Conservation (phyloP, 345 rosid genomes). For the Corchorus olitorius region DNA sequence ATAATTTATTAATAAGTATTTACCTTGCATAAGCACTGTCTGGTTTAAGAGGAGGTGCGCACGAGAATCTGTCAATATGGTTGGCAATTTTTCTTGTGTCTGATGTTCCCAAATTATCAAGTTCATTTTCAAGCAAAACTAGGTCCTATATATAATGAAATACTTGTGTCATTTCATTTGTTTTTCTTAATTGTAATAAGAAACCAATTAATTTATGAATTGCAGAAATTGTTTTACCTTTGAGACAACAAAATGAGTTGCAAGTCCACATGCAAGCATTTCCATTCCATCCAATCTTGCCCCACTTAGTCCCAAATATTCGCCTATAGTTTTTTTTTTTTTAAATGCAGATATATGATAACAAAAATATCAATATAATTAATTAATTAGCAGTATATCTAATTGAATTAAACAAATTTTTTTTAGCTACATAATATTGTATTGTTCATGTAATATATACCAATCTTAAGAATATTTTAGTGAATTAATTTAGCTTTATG, state of each 20-base stretch:
- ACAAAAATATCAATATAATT: background rate
- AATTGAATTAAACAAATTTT: no score
- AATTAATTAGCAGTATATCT: no score
- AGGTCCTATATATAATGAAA: background rate
- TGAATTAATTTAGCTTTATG: no score
- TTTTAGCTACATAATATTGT: no score
- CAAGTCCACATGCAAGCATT: slow-evolving; percentile 85
- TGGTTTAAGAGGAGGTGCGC: background rate
- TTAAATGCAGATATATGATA: background rate
- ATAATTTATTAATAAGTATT: no score
- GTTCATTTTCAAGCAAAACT: background rate
- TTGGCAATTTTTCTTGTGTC: background rate
- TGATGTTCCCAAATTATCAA: background rate
- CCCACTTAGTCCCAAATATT: slow-evolving; percentile 76
- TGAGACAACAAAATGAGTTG: slow-evolving; percentile 65
- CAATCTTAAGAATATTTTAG: no score
- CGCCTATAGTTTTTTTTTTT: slow-evolving; percentile 42
- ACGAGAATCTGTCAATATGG: background rate
- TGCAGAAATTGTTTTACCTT: no score
- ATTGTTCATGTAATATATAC: no score
- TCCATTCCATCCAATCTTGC: slow-evolving; percentile 77
- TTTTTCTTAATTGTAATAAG: no score
- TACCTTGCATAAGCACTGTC: background rate
- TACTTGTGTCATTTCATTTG: no score
- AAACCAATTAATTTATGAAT: no score